Evolutionary conservation across 805 yeast genomes (phyloP), one percentile per base, ranked within the genome.

Genomic region (Nematodospora valgi): DNA sequence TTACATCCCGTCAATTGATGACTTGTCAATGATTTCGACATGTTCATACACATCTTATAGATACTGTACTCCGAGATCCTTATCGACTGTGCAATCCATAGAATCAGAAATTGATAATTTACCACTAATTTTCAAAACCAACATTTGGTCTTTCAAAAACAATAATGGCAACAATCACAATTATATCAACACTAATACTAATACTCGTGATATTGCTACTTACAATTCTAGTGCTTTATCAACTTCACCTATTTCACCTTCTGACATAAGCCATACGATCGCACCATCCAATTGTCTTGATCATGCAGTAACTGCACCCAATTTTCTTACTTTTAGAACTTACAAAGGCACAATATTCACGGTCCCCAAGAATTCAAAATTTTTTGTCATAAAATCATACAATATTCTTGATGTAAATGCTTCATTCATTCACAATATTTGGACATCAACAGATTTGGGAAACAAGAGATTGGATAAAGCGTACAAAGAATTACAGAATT

Each of bases 401-500:
- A 69, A 61, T 31, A 57, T 69, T 17, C 52, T 58, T 11, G 79
- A 78, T 45, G 70, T 78, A 9, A 59, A 58, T 35, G 64, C 76
- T 6, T 72, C 82, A 3, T 70, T 68, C 40, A 41, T 55, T 30
- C 62, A 76, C 40, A 63, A 65, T 8, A 63, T 76, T 16, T 78
- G 85, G 84, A 67, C 82, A 0, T 76, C 82, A 1, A 78, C 83
- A 0, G 72, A 65, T 20, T 56, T 69, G 34, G 84, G 83, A 0
- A 78, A 77, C 44, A 68, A 63, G 39, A 56, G 81, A 33, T 56
- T 78, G 29, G 61, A 70, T 29, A 62, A 56, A 35, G 76, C 80
- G 0, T 77, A 42, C 38, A 43, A 45, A 4, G 56, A 52, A 5
- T 37, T 46, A 31, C 27, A 39, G 14, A 20, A 34, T 19, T 32